Evolutionary conservation across 768 basidiomycete species (phyloP).

Genomic region (Auriscalpium microsporum): DNA sequence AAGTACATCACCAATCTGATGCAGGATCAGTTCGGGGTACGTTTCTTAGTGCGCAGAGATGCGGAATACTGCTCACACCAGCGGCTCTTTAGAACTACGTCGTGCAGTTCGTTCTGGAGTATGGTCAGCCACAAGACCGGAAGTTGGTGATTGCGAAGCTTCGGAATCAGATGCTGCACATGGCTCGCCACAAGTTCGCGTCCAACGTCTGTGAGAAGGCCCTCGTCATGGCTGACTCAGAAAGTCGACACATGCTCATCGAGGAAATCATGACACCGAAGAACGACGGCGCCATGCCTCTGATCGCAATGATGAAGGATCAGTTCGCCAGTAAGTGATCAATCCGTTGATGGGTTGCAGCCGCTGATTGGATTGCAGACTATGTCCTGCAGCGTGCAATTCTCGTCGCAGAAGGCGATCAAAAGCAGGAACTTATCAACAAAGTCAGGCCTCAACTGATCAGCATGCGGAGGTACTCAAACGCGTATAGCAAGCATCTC

Average conservation of each 20-base stretch:
- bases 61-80: conserved; percentile 7
- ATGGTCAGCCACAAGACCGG: conserved; percentile 65
- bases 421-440: conserved; percentile 55
- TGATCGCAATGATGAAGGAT: conserved; percentile 77
- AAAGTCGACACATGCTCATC: conserved; percentile 61
- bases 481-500: conserved; percentile 73
- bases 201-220: conserved; percentile 96
- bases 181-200: conserved; percentile 87
- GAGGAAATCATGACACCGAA: conserved; percentile 70
- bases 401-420: conserved; percentile 57
- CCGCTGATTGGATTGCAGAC: conserved; percentile 34
- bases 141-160: conserved; percentile 58
- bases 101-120: conserved; percentile 85
- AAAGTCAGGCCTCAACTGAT: conserved; percentile 60
- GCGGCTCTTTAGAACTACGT: conserved; percentile 72
- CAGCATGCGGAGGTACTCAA: conserved; percentile 64
- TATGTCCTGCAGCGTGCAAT: conserved; percentile 82
- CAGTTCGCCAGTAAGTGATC: conserved; percentile 71
- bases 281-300: conserved; percentile 54
- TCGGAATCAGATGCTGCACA: conserved; percentile 65
- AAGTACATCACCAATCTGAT: conserved; percentile 62
- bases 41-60: conserved; percentile 17
- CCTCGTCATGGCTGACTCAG: conserved; percentile 52
- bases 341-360: neutral
- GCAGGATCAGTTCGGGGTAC: conserved; percentile 86